Evolutionary conservation across 768 basidiomycete species (phyloP).

Genomic region (Saitozyma podzolica): DNA sequence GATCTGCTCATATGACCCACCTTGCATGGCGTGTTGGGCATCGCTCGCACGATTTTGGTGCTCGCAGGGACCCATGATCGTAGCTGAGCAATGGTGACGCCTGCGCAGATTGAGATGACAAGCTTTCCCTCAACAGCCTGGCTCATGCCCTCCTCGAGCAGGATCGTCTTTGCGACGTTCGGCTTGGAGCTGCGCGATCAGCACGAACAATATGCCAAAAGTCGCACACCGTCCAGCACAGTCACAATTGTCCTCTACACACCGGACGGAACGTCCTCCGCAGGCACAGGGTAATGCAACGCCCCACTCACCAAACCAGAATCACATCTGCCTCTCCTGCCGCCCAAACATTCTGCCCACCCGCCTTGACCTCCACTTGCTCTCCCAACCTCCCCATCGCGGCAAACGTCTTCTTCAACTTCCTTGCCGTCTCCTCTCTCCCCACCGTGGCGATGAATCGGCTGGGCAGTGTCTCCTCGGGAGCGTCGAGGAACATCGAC

Average conservation of each 20-base stretch:
- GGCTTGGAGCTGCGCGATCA: constrained; percentile 77
- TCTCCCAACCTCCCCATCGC: constrained; percentile 63
- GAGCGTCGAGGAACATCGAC: constrained; percentile 41
- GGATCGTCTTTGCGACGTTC: constrained; percentile 73
- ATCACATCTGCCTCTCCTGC: constrained; percentile 77
- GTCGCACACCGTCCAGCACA: too few relatives aligned
- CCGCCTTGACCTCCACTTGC: constrained; percentile 69
- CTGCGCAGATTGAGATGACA: constrained; percentile 95
- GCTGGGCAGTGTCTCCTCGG: constrained; percentile 71
- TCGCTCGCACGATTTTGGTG: constrained; percentile 88
- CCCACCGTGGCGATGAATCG: constrained; percentile 86
- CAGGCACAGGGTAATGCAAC: neutral
- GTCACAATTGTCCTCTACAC: neutral
- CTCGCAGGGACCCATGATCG: constrained; percentile 68
- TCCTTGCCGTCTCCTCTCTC: constrained; percentile 70
- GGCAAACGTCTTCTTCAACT: constrained; percentile 65
- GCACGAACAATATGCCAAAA: neutral
- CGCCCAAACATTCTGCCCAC: constrained; percentile 66
- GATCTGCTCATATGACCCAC: constrained; percentile 56
- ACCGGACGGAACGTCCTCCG: neutral
- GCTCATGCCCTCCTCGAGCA: constrained; percentile 70
- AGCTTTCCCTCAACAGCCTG: constrained; percentile 87
- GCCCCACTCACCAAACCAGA: constrained; percentile 71
- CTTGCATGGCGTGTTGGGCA: constrained; percentile 98
- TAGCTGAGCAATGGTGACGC: constrained; percentile 83